Evolutionary conservation across 257 asterid genomes (phyloP).

Genomic region (Solanum lycopersicoides): DNA sequence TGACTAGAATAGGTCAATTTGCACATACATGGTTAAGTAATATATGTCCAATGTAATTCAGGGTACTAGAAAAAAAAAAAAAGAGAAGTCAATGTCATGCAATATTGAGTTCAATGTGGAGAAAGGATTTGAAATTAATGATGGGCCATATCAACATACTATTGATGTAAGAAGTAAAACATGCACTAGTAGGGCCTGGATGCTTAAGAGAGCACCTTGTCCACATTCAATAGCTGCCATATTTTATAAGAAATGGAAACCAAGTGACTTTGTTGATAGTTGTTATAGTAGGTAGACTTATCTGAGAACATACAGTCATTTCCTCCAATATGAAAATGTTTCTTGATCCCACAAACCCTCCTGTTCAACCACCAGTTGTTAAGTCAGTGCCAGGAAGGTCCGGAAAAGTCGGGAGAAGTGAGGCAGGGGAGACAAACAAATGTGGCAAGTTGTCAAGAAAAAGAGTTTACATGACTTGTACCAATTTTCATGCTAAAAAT

Average conservation of each 20-base stretch:
- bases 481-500: background rate
- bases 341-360: background rate
- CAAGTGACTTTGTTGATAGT: background rate
- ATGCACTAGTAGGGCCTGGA: background rate
- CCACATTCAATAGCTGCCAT: background rate
- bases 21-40: too few relatives aligned
- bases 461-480: background rate
- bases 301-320: background rate
- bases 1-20: background rate
- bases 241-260: background rate
- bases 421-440: background rate
- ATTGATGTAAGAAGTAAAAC: background rate
- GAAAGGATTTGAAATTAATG: background rate
- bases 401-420: background rate
- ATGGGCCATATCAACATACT: background rate
- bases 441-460: background rate
- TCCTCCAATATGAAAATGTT: background rate
- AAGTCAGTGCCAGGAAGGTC: background rate
- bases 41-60: too few relatives aligned
- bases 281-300: background rate
- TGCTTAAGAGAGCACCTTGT: background rate
- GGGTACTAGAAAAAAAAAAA: background rate
- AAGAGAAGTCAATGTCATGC: too few relatives aligned
- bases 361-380: background rate
- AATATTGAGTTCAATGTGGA: background rate